These are phyloP conservation scores for Solanum pinnatisectum DNA, from an alignment of 257 asterid species.

Conservation along the genomic window DNA sequence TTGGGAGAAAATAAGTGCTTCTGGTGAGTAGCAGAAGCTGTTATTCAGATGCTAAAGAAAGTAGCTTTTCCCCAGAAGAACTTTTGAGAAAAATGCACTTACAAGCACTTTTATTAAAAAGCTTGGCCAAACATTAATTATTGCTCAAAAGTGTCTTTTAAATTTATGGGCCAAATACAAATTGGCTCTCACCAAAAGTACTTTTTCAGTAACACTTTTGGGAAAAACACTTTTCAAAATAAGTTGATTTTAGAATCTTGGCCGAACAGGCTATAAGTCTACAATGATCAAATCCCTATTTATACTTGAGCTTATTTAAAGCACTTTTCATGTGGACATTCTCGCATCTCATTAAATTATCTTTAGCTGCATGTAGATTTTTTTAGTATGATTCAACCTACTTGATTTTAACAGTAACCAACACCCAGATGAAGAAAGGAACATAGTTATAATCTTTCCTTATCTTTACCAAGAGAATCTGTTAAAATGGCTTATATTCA, in stretches of 20 bases:
- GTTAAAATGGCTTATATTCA: not conserved
- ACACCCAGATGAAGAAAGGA: not conserved
- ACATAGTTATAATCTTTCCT: not conserved
- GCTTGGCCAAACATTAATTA: not conserved
- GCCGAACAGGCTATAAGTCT: not conserved
- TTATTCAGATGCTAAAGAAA: not conserved
- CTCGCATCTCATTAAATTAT: not conserved
- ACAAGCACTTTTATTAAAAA: not conserved
- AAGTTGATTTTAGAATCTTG: not conserved
- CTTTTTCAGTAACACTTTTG: not conserved
- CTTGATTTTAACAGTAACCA: not conserved
- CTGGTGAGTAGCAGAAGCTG: not conserved
- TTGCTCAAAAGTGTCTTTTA: not conserved
- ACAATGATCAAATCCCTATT: not conserved
- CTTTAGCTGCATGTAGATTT: not conserved
- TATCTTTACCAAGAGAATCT: not conserved
- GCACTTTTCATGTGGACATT: not conserved
- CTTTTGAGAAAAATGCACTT: not conserved
- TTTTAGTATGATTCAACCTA: not conserved
- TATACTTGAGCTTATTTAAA: not conserved
- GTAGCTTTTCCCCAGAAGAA: not conserved
- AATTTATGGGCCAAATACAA: not conserved
- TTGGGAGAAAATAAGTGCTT: not conserved
- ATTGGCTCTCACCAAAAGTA: not conserved
- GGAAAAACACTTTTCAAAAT: not conserved